Percentiles rank a stretch among this genome's conserved stretches.
phyloP scores from a whole-genome alignment of 2,329 filamentous ascomycete genomes.

The Pseudodiploospora longispora region DNA sequence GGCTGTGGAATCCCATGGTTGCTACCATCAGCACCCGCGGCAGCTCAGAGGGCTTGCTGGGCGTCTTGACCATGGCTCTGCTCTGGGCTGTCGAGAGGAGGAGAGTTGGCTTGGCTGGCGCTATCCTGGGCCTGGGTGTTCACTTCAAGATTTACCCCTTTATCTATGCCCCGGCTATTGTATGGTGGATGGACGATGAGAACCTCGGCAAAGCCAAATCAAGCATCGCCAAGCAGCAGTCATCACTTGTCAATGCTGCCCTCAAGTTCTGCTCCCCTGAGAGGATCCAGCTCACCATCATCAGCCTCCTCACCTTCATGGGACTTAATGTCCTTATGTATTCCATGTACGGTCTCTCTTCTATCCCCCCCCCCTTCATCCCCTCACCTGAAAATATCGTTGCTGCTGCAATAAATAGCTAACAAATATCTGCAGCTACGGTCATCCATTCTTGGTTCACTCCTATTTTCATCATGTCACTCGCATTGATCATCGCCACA shows the following conservation, averaged over 20 bases:
- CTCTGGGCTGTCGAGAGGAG: slow-evolving; percentile 71
- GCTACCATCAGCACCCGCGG: slow-evolving; percentile 92
- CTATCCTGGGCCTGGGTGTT: slow-evolving; percentile 72
- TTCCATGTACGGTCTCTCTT: slow-evolving; percentile 43
- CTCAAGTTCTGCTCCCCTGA: slow-evolving; percentile 41
- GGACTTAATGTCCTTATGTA: slow-evolving; percentile 75
- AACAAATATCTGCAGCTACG: slow-evolving; percentile 50
- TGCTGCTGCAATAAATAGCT: neutral
- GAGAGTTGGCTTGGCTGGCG: slow-evolving; percentile 57
- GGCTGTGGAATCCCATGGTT: slow-evolving; percentile 97
- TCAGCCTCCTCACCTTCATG: slow-evolving; percentile 66
- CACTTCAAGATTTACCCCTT: slow-evolving; percentile 99
- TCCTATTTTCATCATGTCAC: slow-evolving; percentile 91
- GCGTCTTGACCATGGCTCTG: slow-evolving; percentile 73
- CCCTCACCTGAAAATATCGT: no score
- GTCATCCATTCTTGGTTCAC: slow-evolving; percentile 72
- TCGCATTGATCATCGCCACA: slow-evolving; percentile 92
- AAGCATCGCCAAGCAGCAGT: neutral
- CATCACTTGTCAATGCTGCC: slow-evolving; percentile 17
- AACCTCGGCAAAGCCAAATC: slow-evolving; percentile 22
- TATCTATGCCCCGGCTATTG: slow-evolving; percentile 76
- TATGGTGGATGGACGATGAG: slow-evolving; percentile 69
- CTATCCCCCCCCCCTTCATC: neutral
- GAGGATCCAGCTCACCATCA: slow-evolving; percentile 49
- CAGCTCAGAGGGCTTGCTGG: slow-evolving; percentile 84